Evolutionary conservation across 441 rosid genomes (phyloP), one percentile per base, ranked within the genome.

Genomic region (Aleurites moluccanus): DNA sequence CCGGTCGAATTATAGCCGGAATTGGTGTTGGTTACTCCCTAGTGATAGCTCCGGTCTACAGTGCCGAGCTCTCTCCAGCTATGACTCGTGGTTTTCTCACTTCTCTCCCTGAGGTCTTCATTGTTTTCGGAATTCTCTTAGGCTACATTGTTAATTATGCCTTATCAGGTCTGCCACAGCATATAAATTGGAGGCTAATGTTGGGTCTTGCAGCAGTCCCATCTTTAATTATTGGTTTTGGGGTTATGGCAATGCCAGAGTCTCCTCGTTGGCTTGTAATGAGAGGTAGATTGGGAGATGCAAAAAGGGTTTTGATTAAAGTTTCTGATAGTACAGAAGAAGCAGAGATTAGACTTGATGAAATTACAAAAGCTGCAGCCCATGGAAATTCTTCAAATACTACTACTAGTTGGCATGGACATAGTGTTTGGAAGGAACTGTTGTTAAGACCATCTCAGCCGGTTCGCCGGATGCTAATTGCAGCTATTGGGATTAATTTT

Each of bases 181-280:
- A 79, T 47, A 42, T 88, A 6, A 86, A 81, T 52, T 87, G 91
- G 92, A 78, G 89, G 72, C 7, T 88, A 13, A 90, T 87, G 89
- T 80, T 88, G 0, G 94, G 91, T 6, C n/a, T 88, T 4, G 85
- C 91, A 0, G 85, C 85, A 0, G 3, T 86, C 3, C 94, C 94
- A 0, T 80, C 92, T 0, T 21, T 86, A 0, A 13, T 74, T 0
- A 80, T 90, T 18, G 92, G 84, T 21, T 23, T 78, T 2, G 84
- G 86, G 13, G 82, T 90, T 11, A 18, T 78, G 14, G 47, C 69
- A 14, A 87, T 88, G 90, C 92, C 94, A 0, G 94, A 88, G 73
- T 86, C 90, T 0, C 92, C 94, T 0, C 84, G 90, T 16, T 90
- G 92, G 91, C 88, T 88, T 6, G 87, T 86, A 30, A 79, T 84